A percentile compares a stretch with the other conserved stretches of the same genome.
phyloP scores from a whole-genome alignment of 495 filamentous ascomycete genomes.

The Penicillium roqueforti region DNA sequence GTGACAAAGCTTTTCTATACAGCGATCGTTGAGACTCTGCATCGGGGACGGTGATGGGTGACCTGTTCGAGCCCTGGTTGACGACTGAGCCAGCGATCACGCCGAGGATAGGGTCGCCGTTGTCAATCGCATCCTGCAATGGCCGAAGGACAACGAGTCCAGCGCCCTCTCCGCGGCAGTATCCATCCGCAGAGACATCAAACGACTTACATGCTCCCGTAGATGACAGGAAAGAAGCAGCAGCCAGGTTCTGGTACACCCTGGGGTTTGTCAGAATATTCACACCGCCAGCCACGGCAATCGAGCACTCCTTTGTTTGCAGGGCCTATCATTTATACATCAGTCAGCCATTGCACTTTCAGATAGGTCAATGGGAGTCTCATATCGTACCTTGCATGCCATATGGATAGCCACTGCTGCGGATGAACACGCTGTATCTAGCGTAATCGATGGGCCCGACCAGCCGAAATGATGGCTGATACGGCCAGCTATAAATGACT shows the following conservation, averaged over 20 bases:
- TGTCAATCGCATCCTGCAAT: slow-evolving; percentile 52
- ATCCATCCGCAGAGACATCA: slow-evolving; percentile 61
- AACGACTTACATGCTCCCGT: slow-evolving; percentile 56
- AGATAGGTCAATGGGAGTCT: not conserved
- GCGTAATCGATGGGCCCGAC: slow-evolving; percentile 27
- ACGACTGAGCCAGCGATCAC: slow-evolving; percentile 42
- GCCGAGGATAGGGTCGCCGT: slow-evolving; percentile 57
- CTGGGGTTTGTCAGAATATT: slow-evolving; percentile 30
- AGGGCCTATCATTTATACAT: not conserved
- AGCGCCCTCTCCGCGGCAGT: slow-evolving; percentile 61
- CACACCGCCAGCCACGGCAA: slow-evolving; percentile 27
- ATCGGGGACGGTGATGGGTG: slow-evolving; percentile 37
- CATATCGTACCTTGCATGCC: slow-evolving; percentile 9
- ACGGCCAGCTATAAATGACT: not conserved
- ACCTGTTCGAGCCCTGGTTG: slow-evolving; percentile 26
- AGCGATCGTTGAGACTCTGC: slow-evolving; percentile 27
- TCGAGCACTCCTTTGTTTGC: not conserved
- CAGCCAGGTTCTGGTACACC: slow-evolving; percentile 16
- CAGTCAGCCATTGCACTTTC: no score
- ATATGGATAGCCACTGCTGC: slow-evolving; percentile 18
- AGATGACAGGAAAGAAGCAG: slow-evolving; percentile 23
- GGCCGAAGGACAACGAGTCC: slow-evolving; percentile 62
- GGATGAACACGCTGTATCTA: slow-evolving; percentile 36
- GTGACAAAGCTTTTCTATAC: slow-evolving; percentile 9
- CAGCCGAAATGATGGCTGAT: slow-evolving; percentile 29